Conservation (phyloP, 2,329 filamentous ascomycete genomes). For the Colletotrichum costaricense region DNA sequence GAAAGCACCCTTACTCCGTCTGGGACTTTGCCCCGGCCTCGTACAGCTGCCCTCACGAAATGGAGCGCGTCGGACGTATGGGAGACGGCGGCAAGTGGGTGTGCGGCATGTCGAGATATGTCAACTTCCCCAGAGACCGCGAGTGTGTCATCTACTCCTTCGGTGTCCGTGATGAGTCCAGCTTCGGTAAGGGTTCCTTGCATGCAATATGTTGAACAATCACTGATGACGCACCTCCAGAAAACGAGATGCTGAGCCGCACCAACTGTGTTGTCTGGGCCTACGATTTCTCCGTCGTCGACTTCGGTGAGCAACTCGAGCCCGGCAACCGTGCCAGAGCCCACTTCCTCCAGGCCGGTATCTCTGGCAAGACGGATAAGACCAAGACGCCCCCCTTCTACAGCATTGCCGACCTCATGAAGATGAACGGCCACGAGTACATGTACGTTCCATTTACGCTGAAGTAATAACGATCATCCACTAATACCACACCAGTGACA, state of each 20-base stretch:
- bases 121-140: conserved; percentile 38
- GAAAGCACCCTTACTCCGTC: conserved; percentile 46
- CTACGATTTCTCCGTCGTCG: conserved; percentile 50
- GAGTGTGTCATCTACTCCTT: conserved; percentile 52
- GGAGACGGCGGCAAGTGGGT: conserved; percentile 57
- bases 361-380: conserved; percentile 43
- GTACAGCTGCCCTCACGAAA: conserved; percentile 53
- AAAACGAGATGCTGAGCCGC: conserved; percentile 50
- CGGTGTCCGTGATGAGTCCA: conserved; percentile 50
- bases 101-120: conserved; percentile 52
- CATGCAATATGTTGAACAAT: not conserved
- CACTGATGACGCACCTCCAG: conserved; percentile 25
- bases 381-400: conserved; percentile 44
- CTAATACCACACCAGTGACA: conserved; percentile 43
- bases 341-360: conserved; percentile 47
- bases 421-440: conserved; percentile 49
- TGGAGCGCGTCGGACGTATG: conserved; percentile 50
- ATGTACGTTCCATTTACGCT: conserved; percentile 38
- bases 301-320: conserved; percentile 45
- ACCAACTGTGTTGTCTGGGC: conserved; percentile 51
- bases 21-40: conserved; percentile 54
- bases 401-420: conserved; percentile 50
- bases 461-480: not conserved
- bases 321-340: conserved; percentile 39
- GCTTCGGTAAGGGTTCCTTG: conserved; percentile 42